phyloP scores from a whole-genome alignment of 305 asterid genomes.

The Rubia tinctorum region DNA sequence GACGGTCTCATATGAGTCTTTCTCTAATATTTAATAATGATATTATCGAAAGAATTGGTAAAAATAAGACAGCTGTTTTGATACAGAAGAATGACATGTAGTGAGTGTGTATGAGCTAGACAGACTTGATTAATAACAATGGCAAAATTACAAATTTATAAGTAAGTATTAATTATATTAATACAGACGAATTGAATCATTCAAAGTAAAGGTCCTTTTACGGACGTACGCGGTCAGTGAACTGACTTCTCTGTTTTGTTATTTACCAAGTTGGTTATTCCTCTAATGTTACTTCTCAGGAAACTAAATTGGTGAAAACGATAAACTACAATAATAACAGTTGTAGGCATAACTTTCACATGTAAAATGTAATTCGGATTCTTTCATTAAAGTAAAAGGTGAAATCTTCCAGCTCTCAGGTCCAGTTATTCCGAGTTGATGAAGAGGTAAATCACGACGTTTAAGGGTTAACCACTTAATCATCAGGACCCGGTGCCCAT shows the following conservation, averaged over 20 bases:
- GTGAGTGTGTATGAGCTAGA: too few relatives aligned
- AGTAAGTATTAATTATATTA: background rate
- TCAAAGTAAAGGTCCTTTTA: background rate
- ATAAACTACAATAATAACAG: background rate
- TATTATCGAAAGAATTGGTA: background rate
- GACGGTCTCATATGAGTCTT: too few relatives aligned
- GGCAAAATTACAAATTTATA: background rate
- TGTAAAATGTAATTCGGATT: too few relatives aligned
- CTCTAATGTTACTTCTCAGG: background rate
- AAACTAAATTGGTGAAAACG: background rate
- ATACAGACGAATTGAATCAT: background rate
- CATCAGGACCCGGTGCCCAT: too few relatives aligned
- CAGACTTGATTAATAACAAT: background rate
- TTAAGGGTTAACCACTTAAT: too few relatives aligned
- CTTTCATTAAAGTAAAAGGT: background rate
- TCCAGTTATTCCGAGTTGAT: too few relatives aligned
- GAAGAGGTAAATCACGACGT: too few relatives aligned
- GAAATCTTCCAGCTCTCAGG: too few relatives aligned
- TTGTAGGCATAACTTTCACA: background rate
- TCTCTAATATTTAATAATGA: too few relatives aligned
- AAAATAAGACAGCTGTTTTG: background rate
- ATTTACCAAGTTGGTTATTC: background rate
- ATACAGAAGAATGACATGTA: too few relatives aligned
- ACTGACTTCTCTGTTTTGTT: background rate
- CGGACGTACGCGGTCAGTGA: conserved; percentile 4